Base-by-base conservation (phyloP, 2,329 filamentous ascomycete species). In the Pseudohalonectria lignicola region DNA sequence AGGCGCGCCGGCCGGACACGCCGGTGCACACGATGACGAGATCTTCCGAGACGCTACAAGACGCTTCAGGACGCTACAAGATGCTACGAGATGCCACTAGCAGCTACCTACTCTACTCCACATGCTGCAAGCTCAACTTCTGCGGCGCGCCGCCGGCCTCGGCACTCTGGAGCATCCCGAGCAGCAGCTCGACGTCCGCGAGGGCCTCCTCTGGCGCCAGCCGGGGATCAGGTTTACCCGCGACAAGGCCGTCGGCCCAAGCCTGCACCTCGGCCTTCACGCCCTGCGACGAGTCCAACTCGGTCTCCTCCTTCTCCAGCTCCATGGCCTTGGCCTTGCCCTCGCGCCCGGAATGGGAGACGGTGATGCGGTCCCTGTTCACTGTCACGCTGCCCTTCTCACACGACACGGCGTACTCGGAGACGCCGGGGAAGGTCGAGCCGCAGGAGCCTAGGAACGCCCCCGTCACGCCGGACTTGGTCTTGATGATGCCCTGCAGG, bases 401-500 rank as follows among this genome's bases (percentile, higher is more conserved):
- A 31, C 43, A 21, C 42, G 39, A 20, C 38, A 45, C 15, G 15
- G 18, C 23, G 25, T 42, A 43, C 31, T 41, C 38, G 40, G 17
- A 23, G 28, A 13, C 20, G 29, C 13, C n/a, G 8, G 36, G 36
- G 17, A 38, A 18, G 7, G 36, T 38, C 29, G 36, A 38, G 29
- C 36, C 36, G 36, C 36, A 38, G 9, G 36, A 38, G 28, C 15
- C 19, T 9, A 38, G 18, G 19, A 38, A 32, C 13, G 36, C 28
- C n/a, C 36, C 36, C 17, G 36, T 21, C 36, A 43, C 46, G n/a
- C 51, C 49, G 35, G 43, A 39, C 25, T 42, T 19, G 4, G 54
- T 57, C 16, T 42, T 11, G 36, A 52, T 49, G 4, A 74, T 63
- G 9, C 75, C 75, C 48, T 76, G 70, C 36, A 85, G 60, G 2